These are phyloP conservation scores for Pseudocercospora fuligena DNA, from an alignment of 2,329 filamentous ascomycete genomes.

Conservation along the genomic window DNA sequence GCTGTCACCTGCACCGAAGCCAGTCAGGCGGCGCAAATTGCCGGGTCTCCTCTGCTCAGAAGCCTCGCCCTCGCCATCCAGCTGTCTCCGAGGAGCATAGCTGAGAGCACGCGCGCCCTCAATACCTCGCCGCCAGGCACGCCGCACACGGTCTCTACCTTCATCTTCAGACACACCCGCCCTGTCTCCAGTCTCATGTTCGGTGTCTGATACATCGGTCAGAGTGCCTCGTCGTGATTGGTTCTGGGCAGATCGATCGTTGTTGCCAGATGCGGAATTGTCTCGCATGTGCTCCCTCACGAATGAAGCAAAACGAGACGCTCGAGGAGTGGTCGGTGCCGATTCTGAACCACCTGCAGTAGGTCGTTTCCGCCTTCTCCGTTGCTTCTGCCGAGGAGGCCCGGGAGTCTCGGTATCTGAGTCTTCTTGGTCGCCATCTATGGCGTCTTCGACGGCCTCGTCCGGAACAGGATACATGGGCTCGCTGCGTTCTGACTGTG, in stretches of 20 bases:
- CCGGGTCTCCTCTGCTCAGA: conserved; percentile 48
- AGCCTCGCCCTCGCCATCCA: conserved; percentile 40
- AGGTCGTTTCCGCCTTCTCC: conserved; percentile 66
- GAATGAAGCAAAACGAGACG: conserved; percentile 56
- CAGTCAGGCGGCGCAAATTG: conserved; percentile 54
- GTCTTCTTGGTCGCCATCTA: conserved; percentile 51
- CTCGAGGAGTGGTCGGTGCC: conserved; percentile 69
- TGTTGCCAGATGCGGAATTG: conserved; percentile 53
- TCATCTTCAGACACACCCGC: conserved; percentile 58
- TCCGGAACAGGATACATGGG: conserved; percentile 35
- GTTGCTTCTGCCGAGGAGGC: conserved; percentile 64
- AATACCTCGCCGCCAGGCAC: conserved; percentile 52
- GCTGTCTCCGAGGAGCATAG: conserved; percentile 43
- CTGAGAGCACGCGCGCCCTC: conserved; percentile 55
- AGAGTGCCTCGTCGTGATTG: conserved; percentile 56
- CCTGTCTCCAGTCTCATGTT: conserved; percentile 43
- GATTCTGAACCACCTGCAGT: conserved; percentile 63
- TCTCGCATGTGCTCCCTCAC: conserved; percentile 51
- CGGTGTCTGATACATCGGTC: conserved; percentile 38
- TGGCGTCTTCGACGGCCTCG: conserved; percentile 55
- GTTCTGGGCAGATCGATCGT: conserved; percentile 63
- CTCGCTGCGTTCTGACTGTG: conserved; percentile 41
- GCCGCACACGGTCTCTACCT: conserved; percentile 54
- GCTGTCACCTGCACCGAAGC: conserved; percentile 44
- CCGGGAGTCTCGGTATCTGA: conserved; percentile 48